Percentiles rank a stretch among this genome's conserved stretches.
Evolutionary conservation across 2,329 filamentous ascomycete species (phyloP).

Genomic region (Xylariaceae sp.): DNA sequence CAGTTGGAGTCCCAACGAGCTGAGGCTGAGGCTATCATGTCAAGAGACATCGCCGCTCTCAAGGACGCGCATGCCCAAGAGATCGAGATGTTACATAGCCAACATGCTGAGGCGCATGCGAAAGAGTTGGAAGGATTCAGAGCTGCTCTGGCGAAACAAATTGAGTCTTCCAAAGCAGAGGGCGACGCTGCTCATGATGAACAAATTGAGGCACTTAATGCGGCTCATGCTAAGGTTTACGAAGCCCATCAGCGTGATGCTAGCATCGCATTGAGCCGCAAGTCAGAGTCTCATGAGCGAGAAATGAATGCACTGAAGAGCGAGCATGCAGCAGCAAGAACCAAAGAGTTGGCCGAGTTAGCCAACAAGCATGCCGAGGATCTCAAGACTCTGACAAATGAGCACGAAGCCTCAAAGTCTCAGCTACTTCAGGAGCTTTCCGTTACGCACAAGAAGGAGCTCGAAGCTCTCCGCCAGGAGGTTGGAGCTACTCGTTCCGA

Average conservation of each 20-base stretch:
- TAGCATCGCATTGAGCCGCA: conserved; percentile 25
- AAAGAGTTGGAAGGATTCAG: conserved; percentile 31
- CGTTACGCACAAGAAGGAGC: conserved; percentile 6
- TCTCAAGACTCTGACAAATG: conserved; percentile 19
- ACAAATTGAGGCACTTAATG: conserved; percentile 31
- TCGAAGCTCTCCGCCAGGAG: conserved; percentile 18
- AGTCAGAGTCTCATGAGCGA: conserved; percentile 29
- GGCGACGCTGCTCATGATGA: conserved; percentile 28
- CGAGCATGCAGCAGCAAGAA: conserved; percentile 24
- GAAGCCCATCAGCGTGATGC: conserved; percentile 32
- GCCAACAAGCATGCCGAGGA: conserved; percentile 20
- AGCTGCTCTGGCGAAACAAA: conserved; percentile 30
- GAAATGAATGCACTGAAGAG: conserved; percentile 26
- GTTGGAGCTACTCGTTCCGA: conserved; percentile 20
- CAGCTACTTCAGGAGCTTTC: conserved; percentile 16
- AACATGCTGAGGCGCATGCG: conserved; percentile 29
- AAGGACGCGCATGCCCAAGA: conserved; percentile 29
- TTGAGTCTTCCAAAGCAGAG: conserved; percentile 31
- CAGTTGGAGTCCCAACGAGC: conserved; percentile 27
- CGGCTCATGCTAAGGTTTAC: conserved; percentile 30
- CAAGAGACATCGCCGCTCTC: conserved; percentile 28
- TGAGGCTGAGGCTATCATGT: conserved; percentile 25
- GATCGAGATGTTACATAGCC: conserved; percentile 27
- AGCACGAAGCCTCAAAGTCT: conserved; percentile 20
- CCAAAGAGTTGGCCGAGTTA: conserved; percentile 22